These are phyloP conservation scores for Epicoccum sorghinum DNA, from an alignment of 2,329 filamentous ascomycete species.

Conservation along the genomic window DNA sequence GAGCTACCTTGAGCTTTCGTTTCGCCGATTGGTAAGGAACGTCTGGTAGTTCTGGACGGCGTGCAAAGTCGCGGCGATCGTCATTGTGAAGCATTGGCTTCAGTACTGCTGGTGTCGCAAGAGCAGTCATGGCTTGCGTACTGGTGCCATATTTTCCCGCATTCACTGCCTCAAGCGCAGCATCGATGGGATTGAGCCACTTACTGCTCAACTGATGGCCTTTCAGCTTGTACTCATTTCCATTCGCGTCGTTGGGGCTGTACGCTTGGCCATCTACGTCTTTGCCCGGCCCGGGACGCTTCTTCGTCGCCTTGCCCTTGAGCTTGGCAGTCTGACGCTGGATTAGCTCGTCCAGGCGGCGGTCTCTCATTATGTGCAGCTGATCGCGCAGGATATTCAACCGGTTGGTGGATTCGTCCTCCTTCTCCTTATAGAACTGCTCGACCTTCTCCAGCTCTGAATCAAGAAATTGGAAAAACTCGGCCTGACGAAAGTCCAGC, in stretches of 20 bases:
- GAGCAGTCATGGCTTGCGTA: conserved; percentile 52
- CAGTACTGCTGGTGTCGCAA: conserved; percentile 51
- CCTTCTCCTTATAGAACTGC: conserved; percentile 84
- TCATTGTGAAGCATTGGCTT: conserved; percentile 40
- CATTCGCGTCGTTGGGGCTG: conserved; percentile 31
- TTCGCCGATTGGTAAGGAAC: conserved; percentile 89
- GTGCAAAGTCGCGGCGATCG: conserved; percentile 51
- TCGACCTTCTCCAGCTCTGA: conserved; percentile 90
- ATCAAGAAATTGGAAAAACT: conserved; percentile 88
- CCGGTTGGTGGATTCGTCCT: conserved; percentile 79
- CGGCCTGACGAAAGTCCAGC: conserved; percentile 74
- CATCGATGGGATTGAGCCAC: conserved; percentile 48
- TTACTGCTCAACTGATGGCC: conserved; percentile 22
- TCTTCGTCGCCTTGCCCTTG: conserved; percentile 31
- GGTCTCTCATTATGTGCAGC: conserved; percentile 89
- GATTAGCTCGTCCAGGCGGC: conserved; percentile 74
- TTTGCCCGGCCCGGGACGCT: conserved; percentile 22
- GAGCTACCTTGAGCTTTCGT: conserved; percentile 84
- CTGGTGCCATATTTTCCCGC: conserved; percentile 62
- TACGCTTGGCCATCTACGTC: conserved; percentile 25
- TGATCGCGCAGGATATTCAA: conserved; percentile 77
- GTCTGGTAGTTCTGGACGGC: conserved; percentile 51
- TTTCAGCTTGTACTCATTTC: conserved; percentile 21
- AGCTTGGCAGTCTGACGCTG: conserved; percentile 50
- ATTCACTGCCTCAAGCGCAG: conserved; percentile 49